Conservation (phyloP, 2,329 filamentous ascomycete species). For the Aspergillus sp. region DNA sequence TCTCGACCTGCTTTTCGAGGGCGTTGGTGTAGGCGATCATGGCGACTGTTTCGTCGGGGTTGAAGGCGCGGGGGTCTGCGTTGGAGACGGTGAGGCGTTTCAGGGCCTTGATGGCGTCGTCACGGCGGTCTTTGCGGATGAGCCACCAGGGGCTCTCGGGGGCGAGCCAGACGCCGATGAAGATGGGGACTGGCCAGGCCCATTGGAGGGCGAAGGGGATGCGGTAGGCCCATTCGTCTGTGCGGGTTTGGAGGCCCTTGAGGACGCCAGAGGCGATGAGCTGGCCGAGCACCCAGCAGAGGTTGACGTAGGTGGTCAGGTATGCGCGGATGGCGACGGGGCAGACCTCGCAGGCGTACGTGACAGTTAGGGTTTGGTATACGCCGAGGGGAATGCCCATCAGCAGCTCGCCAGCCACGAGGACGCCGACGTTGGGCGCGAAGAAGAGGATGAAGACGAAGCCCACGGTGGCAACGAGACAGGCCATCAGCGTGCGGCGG, state of each 20-base stretch:
- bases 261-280: constrained; percentile 49
- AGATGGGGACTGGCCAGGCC: constrained; percentile 51
- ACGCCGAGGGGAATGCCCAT: constrained; percentile 49
- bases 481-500: constrained; percentile 31
- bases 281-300: constrained; percentile 46
- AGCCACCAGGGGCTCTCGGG: constrained; percentile 51
- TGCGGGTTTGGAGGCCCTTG: constrained; percentile 39
- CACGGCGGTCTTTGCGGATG: constrained; percentile 33
- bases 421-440: constrained; percentile 41
- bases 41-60: constrained; percentile 22
- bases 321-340: constrained; percentile 39
- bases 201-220: constrained; percentile 51
- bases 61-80: not conserved
- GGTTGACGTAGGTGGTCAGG: constrained; percentile 41
- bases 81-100: constrained; percentile 28
- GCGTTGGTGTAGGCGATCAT: constrained; percentile 42
- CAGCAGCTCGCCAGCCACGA: constrained; percentile 48
- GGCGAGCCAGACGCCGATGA: constrained; percentile 43
- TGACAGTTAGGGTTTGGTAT: constrained; percentile 45
- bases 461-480: constrained; percentile 40
- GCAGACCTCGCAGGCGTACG: constrained; percentile 43
- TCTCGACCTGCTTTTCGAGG: constrained; percentile 22
- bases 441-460: constrained; percentile 51
- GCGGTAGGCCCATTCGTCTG: constrained; percentile 49
- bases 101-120: constrained; percentile 36